Conservation (phyloP, 352 stramenopile genomes). For the Pythium graminicola region DNA sequence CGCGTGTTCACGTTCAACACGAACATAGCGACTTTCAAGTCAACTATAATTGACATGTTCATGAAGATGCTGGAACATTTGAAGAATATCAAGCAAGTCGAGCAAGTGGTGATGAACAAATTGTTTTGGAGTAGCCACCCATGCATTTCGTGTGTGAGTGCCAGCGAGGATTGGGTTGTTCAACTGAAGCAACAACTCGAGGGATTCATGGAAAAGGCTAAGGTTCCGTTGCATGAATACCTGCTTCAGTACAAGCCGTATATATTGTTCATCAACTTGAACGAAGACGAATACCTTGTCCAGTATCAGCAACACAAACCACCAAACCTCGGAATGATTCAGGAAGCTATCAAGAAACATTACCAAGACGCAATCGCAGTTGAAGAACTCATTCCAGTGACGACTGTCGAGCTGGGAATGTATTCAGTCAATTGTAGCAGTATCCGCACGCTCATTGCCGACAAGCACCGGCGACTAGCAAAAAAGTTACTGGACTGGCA, state of each 20-base stretch:
- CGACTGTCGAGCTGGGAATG: constrained; percentile 63
- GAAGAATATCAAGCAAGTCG: constrained; percentile 85
- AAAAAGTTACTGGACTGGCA: constrained; percentile 66
- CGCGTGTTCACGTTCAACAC: constrained; percentile 80
- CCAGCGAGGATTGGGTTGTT: constrained; percentile 51
- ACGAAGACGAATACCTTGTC: constrained; percentile 79
- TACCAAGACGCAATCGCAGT: constrained; percentile 61
- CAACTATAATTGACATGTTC: constrained; percentile 67
- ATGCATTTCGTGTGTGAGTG: constrained; percentile 79
- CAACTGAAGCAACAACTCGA: constrained; percentile 47
- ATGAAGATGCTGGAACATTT: constrained; percentile 73
- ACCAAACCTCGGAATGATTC: constrained; percentile 60
- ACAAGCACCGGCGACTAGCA: constrained; percentile 78
- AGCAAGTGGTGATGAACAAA: constrained; percentile 91
- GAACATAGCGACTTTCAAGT: constrained; percentile 53
- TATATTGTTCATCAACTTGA: constrained; percentile 86
- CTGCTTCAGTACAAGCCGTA: constrained; percentile 77
- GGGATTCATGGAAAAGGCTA: constrained; percentile 35
- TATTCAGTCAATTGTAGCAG: constrained; percentile 78
- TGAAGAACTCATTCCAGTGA: constrained; percentile 55
- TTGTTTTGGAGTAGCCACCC: constrained; percentile 94
- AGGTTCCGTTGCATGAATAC: constrained; percentile 68
- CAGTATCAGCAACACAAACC: constrained; percentile 49
- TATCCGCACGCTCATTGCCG: constrained; percentile 61
- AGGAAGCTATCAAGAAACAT: constrained; percentile 54